Percentiles rank a stretch among this genome's conserved stretches.
These are phyloP conservation scores for Pontederia paniculata DNA, from an alignment of 176 grass and related monocot genomes.

Conservation along the genomic window DNA sequence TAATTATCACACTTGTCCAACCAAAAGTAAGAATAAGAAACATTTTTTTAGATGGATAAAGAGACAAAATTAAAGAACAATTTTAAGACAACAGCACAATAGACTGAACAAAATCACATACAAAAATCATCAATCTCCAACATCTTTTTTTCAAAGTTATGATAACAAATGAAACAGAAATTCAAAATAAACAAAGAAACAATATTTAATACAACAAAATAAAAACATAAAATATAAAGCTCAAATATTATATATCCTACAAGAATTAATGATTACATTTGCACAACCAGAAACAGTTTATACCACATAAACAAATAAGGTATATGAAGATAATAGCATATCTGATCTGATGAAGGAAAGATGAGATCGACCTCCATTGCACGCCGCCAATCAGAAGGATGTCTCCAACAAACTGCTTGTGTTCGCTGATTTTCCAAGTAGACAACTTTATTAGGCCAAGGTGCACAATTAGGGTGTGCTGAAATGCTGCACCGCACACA, in stretches of 20 bases:
- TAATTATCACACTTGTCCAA: no score
- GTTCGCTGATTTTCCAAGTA: conserved; percentile 10
- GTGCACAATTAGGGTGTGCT: conserved; percentile 21
- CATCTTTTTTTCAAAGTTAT: no score
- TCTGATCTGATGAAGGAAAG: conserved; percentile 15
- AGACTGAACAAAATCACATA: no score
- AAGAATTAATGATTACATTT: no score
- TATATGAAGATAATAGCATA: conserved; percentile 9
- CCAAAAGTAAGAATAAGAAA: no score
- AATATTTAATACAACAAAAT: background rate
- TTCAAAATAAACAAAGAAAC: background rate
- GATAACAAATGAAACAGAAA: background rate
- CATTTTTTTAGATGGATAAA: no score
- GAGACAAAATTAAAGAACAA: no score
- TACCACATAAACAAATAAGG: background rate
- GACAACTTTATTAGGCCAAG: conserved; percentile 9
- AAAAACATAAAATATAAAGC: background rate
- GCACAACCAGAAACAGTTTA: no score
- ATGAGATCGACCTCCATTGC: conserved; percentile 23
- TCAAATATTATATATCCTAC: no score
- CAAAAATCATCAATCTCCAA: no score
- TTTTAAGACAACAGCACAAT: no score
- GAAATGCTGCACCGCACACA: conserved; percentile 13
- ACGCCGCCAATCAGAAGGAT: conserved; percentile 19
- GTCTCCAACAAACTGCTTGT: conserved; percentile 19